A percentile compares a stretch with the other conserved stretches of the same genome.
These are phyloP conservation scores for Mycosphaerelloides madeirae DNA, from an alignment of 2,329 filamentous ascomycete genomes.

Conservation along the genomic window DNA sequence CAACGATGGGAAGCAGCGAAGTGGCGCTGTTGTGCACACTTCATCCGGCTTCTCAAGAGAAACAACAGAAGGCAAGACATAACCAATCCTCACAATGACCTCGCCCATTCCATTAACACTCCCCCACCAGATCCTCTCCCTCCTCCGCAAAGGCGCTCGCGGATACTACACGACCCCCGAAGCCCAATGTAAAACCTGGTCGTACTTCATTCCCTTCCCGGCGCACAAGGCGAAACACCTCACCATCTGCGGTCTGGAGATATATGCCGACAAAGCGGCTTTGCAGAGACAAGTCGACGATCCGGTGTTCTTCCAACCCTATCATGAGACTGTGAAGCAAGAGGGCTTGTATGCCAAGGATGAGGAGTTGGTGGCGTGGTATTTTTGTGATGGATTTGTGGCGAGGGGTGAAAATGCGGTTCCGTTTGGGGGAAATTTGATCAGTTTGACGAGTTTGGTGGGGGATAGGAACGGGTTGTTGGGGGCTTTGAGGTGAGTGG, in stretches of 20 bases:
- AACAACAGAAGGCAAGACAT: constrained; percentile 20
- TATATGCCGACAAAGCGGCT: constrained; percentile 24
- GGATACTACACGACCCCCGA: constrained; percentile 23
- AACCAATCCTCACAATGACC: not conserved
- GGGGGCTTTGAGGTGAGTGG: constrained; percentile 7
- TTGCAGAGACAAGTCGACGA: constrained; percentile 25
- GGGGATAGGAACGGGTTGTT: constrained; percentile 9
- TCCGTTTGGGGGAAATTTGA: constrained; percentile 11
- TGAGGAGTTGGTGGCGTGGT: constrained; percentile 25
- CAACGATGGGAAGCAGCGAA: constrained; percentile 1
- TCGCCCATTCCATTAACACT: not conserved
- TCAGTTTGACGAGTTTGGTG: constrained; percentile 19
- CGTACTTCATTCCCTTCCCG: constrained; percentile 14
- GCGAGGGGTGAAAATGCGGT: constrained; percentile 9
- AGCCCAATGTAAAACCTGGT: constrained; percentile 20
- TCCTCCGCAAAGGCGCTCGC: constrained; percentile 20
- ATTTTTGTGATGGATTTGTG: constrained; percentile 21
- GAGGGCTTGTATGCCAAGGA: constrained; percentile 20
- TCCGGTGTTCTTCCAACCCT: constrained; percentile 25
- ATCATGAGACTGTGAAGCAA: constrained; percentile 18
- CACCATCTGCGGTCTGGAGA: constrained; percentile 23
- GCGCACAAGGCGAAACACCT: constrained; percentile 8
- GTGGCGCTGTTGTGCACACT: constrained; percentile 25
- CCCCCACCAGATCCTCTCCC: constrained; percentile 22
- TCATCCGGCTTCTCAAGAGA: constrained; percentile 19